A percentile compares a stretch with the other conserved stretches of the same genome.
Evolutionary conservation across 2,329 filamentous ascomycete genomes (phyloP).

Genomic region (Colletotrichum siamense): DNA sequence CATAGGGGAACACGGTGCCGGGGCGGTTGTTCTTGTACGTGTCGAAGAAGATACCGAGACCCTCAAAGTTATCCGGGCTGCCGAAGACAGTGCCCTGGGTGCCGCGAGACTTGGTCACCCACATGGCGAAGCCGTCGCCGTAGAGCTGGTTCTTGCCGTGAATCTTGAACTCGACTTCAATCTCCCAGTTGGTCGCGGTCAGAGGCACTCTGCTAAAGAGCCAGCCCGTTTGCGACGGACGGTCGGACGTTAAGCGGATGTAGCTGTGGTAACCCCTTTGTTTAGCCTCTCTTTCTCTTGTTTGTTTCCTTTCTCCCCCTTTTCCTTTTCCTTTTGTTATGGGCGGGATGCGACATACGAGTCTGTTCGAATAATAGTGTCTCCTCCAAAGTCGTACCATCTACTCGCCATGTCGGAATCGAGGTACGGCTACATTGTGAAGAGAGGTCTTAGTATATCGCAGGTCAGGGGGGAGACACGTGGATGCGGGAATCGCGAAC

Average conservation of each 20-base stretch:
- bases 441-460: conserved; percentile 21
- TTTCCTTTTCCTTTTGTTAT: not conserved
- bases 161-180: conserved; percentile 95
- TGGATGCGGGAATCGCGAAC: conserved; percentile 43
- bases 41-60: conserved; percentile 93
- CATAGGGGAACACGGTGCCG: conserved; percentile 92
- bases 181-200: conserved; percentile 98
- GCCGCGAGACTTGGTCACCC: conserved; percentile 93
- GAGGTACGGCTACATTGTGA: conserved; percentile 77
- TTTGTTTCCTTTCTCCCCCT: not conserved
- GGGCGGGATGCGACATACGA: conserved; percentile 52
- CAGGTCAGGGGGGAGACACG: not conserved
- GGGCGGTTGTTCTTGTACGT: conserved; percentile 99
- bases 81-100: conserved; percentile 86
- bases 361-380: conserved; percentile 81
- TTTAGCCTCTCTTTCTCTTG: conserved; percentile 23
- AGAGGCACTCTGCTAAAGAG: conserved; percentile 92
- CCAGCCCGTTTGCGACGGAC: conserved; percentile 90
- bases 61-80: conserved; percentile 86
- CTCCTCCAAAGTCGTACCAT: conserved; percentile 99
- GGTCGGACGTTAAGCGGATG: conserved; percentile 89
- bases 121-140: conserved; percentile 96
- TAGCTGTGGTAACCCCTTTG: conserved; percentile 61
- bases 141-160: conserved; percentile 88
- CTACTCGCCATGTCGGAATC: conserved; percentile 98